Percentiles rank a stretch among this genome's conserved stretches.
Evolutionary conservation across 192 early-diverging fungal genomes (phyloP).

Genomic region (Coemansia sp.): DNA sequence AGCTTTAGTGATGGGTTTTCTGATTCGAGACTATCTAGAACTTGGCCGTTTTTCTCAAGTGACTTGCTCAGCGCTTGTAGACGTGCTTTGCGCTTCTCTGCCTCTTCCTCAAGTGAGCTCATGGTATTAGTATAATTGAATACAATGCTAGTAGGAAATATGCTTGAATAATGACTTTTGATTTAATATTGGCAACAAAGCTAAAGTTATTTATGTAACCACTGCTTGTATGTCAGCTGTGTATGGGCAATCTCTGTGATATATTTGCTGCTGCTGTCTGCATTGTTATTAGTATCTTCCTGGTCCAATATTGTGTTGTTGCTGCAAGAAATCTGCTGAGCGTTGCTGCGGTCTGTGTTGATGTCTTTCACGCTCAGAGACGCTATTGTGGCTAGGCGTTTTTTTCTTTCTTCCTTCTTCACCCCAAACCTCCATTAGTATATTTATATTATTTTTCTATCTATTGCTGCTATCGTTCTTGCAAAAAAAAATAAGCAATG

Average conservation of each 20-base stretch:
- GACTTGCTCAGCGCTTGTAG: slow-evolving; percentile 61
- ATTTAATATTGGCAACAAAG: not conserved
- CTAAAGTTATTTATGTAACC: not conserved
- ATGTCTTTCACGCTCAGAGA: not conserved
- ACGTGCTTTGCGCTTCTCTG: slow-evolving; percentile 65
- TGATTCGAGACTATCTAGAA: slow-evolving; percentile 2
- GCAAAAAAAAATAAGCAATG: not conserved
- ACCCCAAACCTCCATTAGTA: not conserved
- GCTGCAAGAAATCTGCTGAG: too few relatives aligned
- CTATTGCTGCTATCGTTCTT: not conserved
- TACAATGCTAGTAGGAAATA: slow-evolving; percentile 17
- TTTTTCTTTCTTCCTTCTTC: not conserved
- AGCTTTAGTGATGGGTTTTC: not conserved
- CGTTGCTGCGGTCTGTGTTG: too few relatives aligned
- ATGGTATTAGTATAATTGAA: not conserved
- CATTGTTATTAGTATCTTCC: too few relatives aligned
- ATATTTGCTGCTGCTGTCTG: not conserved
- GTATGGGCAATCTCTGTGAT: not conserved
- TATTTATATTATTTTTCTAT: not conserved
- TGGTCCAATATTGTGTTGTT: too few relatives aligned
- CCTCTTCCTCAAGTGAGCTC: slow-evolving; percentile 59
- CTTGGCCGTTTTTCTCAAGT: slow-evolving; percentile 20
- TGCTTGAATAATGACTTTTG: not conserved
- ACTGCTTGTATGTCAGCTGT: not conserved
- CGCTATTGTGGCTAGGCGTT: not conserved